A percentile compares a stretch with the other conserved stretches of the same genome.
Conservation (phyloP, 331 rosid genomes). For the Acacia concinna region DNA sequence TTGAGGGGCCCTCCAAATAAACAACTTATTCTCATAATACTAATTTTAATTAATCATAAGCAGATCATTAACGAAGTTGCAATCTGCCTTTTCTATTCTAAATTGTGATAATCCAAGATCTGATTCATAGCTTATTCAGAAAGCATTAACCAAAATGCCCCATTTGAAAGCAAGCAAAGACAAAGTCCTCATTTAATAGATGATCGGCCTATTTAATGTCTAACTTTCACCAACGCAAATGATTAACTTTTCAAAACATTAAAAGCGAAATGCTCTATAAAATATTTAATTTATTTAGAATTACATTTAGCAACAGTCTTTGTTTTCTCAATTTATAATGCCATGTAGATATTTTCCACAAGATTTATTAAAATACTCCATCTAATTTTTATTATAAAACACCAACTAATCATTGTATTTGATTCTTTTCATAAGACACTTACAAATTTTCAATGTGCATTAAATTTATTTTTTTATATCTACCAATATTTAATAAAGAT, state of each 20-base stretch:
- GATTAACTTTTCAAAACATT: neutral
- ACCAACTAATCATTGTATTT: too few species aligned
- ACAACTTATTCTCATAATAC: neutral
- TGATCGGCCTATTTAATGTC: neutral
- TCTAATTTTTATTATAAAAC: too few species aligned
- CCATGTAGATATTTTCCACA: neutral
- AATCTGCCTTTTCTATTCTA: constrained; percentile 20
- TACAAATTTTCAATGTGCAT: too few species aligned
- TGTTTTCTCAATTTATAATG: neutral
- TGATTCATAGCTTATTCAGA: constrained; percentile 29
- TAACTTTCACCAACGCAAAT: constrained; percentile 1
- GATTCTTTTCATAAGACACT: too few species aligned
- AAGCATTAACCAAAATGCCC: constrained; percentile 37
- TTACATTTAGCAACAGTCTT: neutral
- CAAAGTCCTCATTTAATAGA: neutral
- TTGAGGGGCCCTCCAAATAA: constrained; percentile 39
- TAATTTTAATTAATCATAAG: constrained; percentile 44
- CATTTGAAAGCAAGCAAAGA: constrained; percentile 18
- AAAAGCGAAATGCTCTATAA: neutral
- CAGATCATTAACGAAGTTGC: constrained; percentile 37
- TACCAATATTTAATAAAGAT: too few species aligned
- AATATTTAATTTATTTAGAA: neutral
- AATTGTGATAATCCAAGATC: constrained; percentile 18
- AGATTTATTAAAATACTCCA: too few species aligned
- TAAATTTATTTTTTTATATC: too few species aligned